Base-by-base conservation (phyloP, 371 early-diverging fungal genomes). In the Circinella minor region DNA sequence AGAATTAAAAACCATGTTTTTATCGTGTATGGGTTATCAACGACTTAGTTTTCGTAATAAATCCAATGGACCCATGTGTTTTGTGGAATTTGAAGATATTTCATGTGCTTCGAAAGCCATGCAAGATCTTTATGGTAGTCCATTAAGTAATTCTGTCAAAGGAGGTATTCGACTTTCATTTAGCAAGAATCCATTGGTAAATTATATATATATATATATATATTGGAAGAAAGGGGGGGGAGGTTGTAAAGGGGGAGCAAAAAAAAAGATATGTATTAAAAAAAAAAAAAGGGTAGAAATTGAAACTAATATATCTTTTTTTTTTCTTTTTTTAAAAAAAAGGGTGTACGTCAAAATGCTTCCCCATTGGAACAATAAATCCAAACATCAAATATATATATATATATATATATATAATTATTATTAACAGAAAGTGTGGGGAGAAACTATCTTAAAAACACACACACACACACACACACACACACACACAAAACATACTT, bases 161-260 rank as follows among this genome's bases (percentile, higher is more conserved):
- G 94, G 95, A 34, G 97, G 97, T 18, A 95, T 97, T 70, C 91
- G 98, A 15, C 87, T 98, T 37, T 92, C 93, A 61, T 96, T 89
- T 78, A 95, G 95, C 71, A 98, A 98, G 86, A 98, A 96, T 77
- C 97, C 98, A 37, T 60, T 74, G 67, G 72, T 71, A 67, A 67
- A 27, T 27, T 27, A 1, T 27, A 1, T 27, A 27, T 27, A 27
- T 27, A 27, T 27, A 27, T 27, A 27, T 27, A 27, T 27, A 1
- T 27, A 1, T 27, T 27, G 27, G 27, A 27, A n/a, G n/a, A n/a
- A n/a, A n/a, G n/a, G n/a, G n/a, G n/a, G 27, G 27, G 27, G 27
- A 27, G 27, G 27, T 27, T 27, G 27, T 2, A 43, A 43, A 43
- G 11, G 43, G 43, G 3, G 43, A 0, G 2, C 1, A 43, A 43